A percentile compares a stretch with the other conserved stretches of the same genome.
These are phyloP conservation scores for Hibiscus mutabilis DNA, from an alignment of 345 rosid genomes.

Conservation along the genomic window DNA sequence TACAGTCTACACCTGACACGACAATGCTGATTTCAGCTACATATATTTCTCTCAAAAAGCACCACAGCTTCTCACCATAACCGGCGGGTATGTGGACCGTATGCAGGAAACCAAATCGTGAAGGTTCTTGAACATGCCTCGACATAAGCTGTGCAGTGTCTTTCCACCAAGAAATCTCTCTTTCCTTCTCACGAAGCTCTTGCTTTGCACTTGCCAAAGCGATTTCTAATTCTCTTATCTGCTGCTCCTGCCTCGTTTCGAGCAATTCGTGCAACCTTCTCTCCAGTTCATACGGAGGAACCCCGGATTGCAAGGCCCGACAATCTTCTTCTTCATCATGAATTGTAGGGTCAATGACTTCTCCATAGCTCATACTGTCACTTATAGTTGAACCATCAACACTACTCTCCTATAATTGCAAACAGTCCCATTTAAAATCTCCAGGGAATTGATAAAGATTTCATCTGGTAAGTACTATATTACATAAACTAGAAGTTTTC, in stretches of 20 bases:
- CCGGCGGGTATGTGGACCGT: neutral
- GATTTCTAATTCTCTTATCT: slow-evolving; percentile 59
- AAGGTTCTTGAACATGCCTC: slow-evolving; percentile 31
- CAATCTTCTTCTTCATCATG: slow-evolving; percentile 19
- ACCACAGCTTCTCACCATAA: neutral
- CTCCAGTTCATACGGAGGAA: slow-evolving; percentile 61
- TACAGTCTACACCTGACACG: neutral
- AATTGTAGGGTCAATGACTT: slow-evolving; percentile 27
- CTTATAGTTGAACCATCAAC: slow-evolving; percentile 16
- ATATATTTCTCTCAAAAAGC: neutral
- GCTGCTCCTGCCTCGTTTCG: slow-evolving; percentile 58
- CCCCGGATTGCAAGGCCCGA: slow-evolving; percentile 27
- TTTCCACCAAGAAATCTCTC: slow-evolving; percentile 75
- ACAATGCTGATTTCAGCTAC: neutral
- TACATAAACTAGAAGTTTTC: neutral
- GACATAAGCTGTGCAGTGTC: slow-evolving; percentile 52
- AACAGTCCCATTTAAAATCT: neutral
- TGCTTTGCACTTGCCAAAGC: slow-evolving; percentile 34
- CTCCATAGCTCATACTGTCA: slow-evolving; percentile 25
- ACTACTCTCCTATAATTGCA: slow-evolving; percentile 13
- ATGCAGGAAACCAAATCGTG: slow-evolving; percentile 8
- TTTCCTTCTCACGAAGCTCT: slow-evolving; percentile 51
- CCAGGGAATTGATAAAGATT: neutral
- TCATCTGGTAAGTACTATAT: neutral
- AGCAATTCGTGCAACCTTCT: slow-evolving; percentile 58